Evolutionary conservation across 306 rosid species (phyloP).

Genomic region (Pyrus communis): DNA sequence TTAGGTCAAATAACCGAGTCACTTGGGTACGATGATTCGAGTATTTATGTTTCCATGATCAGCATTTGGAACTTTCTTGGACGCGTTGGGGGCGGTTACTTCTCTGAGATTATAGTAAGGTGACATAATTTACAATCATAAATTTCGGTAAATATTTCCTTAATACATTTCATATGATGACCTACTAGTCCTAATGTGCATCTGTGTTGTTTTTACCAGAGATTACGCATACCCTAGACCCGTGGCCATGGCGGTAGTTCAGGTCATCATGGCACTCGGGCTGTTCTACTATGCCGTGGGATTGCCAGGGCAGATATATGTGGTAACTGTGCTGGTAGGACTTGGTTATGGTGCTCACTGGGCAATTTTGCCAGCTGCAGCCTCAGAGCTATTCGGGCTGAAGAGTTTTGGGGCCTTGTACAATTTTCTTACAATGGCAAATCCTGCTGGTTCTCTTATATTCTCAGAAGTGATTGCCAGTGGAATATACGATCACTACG

Average conservation of each 20-base stretch:
- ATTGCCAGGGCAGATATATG: constrained; percentile 76
- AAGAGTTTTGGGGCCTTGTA: constrained; percentile 64
- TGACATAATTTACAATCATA: constrained; percentile 15
- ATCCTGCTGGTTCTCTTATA: constrained; percentile 62
- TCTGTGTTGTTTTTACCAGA: constrained; percentile 36
- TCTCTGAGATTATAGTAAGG: constrained; percentile 79
- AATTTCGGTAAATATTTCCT: neutral
- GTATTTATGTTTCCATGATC: constrained; percentile 75
- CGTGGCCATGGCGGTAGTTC: constrained; percentile 51
- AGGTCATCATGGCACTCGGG: constrained; percentile 66
- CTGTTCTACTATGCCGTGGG: constrained; percentile 67
- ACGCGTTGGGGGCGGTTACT: constrained; percentile 89
- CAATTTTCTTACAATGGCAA: constrained; percentile 56
- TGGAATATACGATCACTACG: constrained; percentile 58
- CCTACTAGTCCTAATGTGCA: constrained; percentile 9
- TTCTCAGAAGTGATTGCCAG: constrained; percentile 57
- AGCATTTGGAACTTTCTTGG: constrained; percentile 98
- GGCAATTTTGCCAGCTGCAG: constrained; percentile 85
- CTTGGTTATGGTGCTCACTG: constrained; percentile 94
- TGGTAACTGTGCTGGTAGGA: constrained; percentile 61
- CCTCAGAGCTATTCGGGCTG: constrained; percentile 76
- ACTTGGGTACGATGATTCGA: constrained; percentile 54
- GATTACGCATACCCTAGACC: constrained; percentile 73
- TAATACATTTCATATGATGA: neutral
- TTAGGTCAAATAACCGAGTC: constrained; percentile 82